Evolutionary conservation across 2,329 filamentous ascomycete species (phyloP).

Genomic region (Sarocladiaceae sp.): DNA sequence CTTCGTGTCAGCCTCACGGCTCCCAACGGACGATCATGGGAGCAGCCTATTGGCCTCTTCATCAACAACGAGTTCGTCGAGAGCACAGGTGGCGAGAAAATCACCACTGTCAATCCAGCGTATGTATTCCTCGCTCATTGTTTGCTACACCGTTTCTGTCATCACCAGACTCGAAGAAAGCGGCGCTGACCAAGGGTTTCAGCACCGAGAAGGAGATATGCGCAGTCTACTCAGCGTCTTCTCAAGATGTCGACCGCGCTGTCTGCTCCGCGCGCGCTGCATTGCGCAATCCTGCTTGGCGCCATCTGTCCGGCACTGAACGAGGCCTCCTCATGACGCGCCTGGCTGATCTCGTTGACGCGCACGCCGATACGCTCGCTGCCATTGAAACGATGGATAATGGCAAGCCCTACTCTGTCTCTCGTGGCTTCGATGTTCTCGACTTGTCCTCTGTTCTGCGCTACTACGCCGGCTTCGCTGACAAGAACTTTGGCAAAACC

Average conservation of each 20-base stretch:
- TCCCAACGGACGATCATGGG: constrained; percentile 68
- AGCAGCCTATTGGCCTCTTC: constrained; percentile 70
- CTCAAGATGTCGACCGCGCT: constrained; percentile 62
- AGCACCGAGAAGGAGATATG: constrained; percentile 60
- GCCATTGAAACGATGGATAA: constrained; percentile 71
- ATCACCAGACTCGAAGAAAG: not conserved
- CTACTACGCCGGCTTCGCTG: constrained; percentile 75
- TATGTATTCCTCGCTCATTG: constrained; percentile 28
- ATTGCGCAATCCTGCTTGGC: constrained; percentile 62
- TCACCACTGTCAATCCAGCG: constrained; percentile 65
- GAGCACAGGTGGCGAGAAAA: constrained; percentile 56
- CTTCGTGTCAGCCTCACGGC: constrained; percentile 46
- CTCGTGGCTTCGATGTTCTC: constrained; percentile 56
- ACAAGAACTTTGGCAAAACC: constrained; percentile 74
- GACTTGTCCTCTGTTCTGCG: constrained; percentile 45
- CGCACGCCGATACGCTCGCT: constrained; percentile 47
- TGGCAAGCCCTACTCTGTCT: constrained; percentile 65
- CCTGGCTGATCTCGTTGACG: constrained; percentile 61
- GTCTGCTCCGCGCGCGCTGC: constrained; percentile 64
- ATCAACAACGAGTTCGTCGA: constrained; percentile 77
- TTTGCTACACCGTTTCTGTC: not conserved
- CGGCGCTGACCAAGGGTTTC: not conserved
- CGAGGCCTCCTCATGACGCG: constrained; percentile 63
- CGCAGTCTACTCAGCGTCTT: constrained; percentile 62
- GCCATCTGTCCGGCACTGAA: constrained; percentile 58